Percentiles rank a stretch among this genome's conserved stretches.
These are phyloP conservation scores for Fusarium papillatum DNA, from an alignment of 2,329 filamentous ascomycete species.

Conservation along the genomic window DNA sequence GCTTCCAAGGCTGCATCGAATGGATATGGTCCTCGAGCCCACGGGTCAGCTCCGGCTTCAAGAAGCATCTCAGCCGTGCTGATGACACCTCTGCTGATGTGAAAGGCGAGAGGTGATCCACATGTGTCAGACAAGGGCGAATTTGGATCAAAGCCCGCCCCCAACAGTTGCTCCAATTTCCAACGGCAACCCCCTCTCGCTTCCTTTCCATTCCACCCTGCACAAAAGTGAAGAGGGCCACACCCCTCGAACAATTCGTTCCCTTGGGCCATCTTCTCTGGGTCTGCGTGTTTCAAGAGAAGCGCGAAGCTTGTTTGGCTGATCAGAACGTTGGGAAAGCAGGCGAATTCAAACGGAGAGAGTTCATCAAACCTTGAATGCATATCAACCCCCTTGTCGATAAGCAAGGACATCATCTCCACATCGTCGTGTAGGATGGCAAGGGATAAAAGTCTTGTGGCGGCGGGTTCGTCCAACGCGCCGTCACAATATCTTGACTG, in stretches of 20 bases:
- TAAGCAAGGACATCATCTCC: not conserved
- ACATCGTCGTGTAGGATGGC: not conserved
- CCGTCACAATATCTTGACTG: not conserved
- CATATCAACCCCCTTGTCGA: not conserved
- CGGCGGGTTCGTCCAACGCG: not conserved
- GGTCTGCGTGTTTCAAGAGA: not conserved
- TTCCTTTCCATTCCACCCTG: not conserved
- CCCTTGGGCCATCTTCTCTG: not conserved
- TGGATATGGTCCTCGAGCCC: not conserved
- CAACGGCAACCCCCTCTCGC: not conserved
- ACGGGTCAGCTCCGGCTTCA: conserved; percentile 13
- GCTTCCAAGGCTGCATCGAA: not conserved
- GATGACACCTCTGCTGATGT: not conserved
- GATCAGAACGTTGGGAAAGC: not conserved
- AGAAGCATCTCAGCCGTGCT: conserved; percentile 2
- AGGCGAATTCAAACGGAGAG: conserved; percentile 8
- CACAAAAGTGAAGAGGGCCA: not conserved
- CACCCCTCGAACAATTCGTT: not conserved
- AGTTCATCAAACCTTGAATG: not conserved
- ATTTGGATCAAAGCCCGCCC: not conserved
- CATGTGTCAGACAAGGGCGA: not conserved
- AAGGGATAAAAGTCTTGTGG: not conserved
- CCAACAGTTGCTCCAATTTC: not conserved
- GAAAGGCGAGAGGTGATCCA: not conserved
- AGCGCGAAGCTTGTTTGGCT: not conserved